Percentiles rank a stretch among this genome's conserved stretches.
phyloP scores from a whole-genome alignment of 2,329 filamentous ascomycete species.

The Tolypocladium cylindrosporum region DNA sequence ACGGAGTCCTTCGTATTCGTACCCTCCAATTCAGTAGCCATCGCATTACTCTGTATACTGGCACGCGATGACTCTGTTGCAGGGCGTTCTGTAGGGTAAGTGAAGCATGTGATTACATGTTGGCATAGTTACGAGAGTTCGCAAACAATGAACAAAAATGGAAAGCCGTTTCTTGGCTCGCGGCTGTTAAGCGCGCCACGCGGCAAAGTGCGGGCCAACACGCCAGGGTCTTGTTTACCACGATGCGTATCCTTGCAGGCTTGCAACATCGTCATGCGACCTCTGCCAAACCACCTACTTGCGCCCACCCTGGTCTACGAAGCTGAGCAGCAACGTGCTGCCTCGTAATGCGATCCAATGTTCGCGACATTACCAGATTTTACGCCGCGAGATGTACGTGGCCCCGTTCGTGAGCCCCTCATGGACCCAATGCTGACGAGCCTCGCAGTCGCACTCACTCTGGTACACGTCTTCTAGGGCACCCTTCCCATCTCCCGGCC shows the following conservation, averaged over 20 bases:
- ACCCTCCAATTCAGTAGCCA: not conserved
- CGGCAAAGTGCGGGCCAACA: not conserved
- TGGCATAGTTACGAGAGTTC: not conserved
- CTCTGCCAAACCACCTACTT: not conserved
- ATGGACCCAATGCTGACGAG: not conserved
- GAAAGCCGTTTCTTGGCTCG: not conserved
- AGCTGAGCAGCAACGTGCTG: not conserved
- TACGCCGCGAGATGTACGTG: constrained; percentile 57
- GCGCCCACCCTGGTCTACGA: not conserved
- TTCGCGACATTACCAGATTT: constrained; percentile 57
- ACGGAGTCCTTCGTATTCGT: not conserved
- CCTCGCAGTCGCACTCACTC: constrained; percentile 55
- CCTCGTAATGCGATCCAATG: constrained; percentile 27
- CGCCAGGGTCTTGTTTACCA: not conserved
- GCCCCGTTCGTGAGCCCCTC: no score
- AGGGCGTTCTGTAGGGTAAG: not conserved
- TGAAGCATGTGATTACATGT: not conserved
- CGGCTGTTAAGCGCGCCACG: constrained; percentile 4
- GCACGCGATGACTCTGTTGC: not conserved
- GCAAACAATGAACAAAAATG: not conserved
- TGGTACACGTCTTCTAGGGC: constrained; percentile 61
- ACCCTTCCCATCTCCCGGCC: constrained; percentile 26
- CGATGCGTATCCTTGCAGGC: not conserved
- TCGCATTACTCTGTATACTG: not conserved
- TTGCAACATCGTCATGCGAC: not conserved